A percentile compares a stretch with the other conserved stretches of the same genome.
Conservation (phyloP, 2,329 filamentous ascomycete genomes). For the Nemania sp. region DNA sequence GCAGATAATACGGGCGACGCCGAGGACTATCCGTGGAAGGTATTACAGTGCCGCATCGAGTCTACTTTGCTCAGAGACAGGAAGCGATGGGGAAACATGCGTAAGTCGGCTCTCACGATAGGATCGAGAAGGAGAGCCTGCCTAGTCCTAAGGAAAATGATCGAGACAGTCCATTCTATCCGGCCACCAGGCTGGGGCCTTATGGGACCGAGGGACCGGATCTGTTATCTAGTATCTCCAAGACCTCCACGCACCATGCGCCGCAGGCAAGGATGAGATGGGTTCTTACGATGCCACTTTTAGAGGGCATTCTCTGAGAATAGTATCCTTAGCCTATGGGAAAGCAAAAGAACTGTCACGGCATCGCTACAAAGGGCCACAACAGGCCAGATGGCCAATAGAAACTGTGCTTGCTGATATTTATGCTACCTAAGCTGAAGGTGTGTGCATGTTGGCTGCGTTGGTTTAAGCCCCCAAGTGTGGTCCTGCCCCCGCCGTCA, state of each 20-base stretch:
- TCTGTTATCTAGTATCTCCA: slow-evolving; percentile 26
- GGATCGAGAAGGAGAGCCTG: background rate
- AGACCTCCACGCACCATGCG: slow-evolving; percentile 22
- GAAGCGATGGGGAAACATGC: slow-evolving; percentile 1
- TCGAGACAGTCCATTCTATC: slow-evolving; percentile 16
- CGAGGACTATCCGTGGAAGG: background rate
- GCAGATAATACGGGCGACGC: slow-evolving; percentile 5
- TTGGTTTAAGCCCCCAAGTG: slow-evolving; percentile 29
- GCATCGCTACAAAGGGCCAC: slow-evolving; percentile 4
- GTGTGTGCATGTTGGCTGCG: slow-evolving; percentile 25
- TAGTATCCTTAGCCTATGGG: slow-evolving; percentile 34
- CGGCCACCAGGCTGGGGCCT: slow-evolving; percentile 20
- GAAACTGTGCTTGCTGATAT: slow-evolving; percentile 6
- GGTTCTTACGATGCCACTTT: slow-evolving; percentile 42
- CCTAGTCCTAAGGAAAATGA: slow-evolving; percentile 1
- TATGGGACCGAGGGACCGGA: slow-evolving; percentile 30
- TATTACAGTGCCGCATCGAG: slow-evolving; percentile 12
- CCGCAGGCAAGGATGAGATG: slow-evolving; percentile 32
- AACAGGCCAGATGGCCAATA: slow-evolving; percentile 17
- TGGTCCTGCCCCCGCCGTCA: slow-evolving; percentile 28
- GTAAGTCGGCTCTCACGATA: slow-evolving; percentile 5
- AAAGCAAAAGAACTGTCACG: slow-evolving; percentile 27
- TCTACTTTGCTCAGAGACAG: background rate
- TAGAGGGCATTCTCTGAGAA: slow-evolving; percentile 26
- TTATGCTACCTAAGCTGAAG: slow-evolving; percentile 29